phyloP scores from a whole-genome alignment of 2,329 filamentous ascomycete species.

The Aspergillus fischeri region DNA sequence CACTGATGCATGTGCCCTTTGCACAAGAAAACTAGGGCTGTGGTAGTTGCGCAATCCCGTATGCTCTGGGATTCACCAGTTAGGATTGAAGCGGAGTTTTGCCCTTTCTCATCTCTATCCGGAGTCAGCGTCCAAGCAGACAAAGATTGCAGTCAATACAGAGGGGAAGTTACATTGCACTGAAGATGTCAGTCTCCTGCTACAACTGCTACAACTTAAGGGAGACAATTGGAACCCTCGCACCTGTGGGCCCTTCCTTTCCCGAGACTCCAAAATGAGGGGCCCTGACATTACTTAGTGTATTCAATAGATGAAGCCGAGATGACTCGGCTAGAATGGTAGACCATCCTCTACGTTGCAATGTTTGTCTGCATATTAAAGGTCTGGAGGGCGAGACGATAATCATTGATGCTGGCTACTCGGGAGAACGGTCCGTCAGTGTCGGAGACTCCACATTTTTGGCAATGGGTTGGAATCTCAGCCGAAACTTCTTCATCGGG shows the following conservation, averaged over 20 bases:
- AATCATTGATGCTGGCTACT: background rate
- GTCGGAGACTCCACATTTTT: background rate
- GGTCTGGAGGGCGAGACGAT: background rate
- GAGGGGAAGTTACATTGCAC: too few relatives aligned
- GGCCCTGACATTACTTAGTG: background rate
- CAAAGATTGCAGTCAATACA: too few relatives aligned
- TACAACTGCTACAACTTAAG: too few relatives aligned
- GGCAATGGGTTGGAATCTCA: background rate
- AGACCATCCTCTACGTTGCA: background rate
- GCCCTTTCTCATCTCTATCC: too few relatives aligned
- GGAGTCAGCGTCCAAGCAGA: too few relatives aligned
- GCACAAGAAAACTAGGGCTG: background rate
- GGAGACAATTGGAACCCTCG: too few relatives aligned
- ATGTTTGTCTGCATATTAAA: background rate
- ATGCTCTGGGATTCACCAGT: background rate
- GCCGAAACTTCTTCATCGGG: background rate
- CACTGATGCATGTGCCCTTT: background rate
- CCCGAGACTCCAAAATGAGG: background rate
- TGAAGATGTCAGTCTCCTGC: too few relatives aligned
- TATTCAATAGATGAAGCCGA: background rate
- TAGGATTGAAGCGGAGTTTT: too few relatives aligned
- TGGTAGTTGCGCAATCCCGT: background rate
- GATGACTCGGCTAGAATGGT: background rate
- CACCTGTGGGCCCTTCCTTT: background rate
- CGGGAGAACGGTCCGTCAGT: background rate